Evolutionary conservation across 768 basidiomycete genomes (phyloP).

Genomic region (Candolleomyces efflorescens): DNA sequence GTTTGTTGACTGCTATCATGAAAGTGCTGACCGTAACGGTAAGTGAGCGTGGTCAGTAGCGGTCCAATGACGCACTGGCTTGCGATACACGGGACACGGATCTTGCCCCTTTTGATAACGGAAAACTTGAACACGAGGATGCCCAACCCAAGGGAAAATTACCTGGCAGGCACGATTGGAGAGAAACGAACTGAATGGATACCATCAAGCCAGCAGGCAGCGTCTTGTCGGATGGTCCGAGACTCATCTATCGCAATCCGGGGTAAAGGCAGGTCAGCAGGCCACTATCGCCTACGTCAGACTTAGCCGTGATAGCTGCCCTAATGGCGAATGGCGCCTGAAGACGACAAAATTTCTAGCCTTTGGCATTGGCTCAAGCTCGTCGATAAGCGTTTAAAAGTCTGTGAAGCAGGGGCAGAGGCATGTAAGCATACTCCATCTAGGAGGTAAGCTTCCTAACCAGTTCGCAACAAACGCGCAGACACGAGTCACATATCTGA

Average conservation of each 20-base stretch:
- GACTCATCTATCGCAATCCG: conserved; percentile 4
- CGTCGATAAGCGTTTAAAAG: background rate
- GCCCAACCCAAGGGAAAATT: background rate
- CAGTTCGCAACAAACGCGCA: background rate
- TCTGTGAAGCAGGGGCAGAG: background rate
- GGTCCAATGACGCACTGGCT: conserved; percentile 9
- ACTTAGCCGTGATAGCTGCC: background rate
- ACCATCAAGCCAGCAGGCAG: conserved; percentile 4
- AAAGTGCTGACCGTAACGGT: conserved; percentile 8
- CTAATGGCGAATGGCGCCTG: background rate
- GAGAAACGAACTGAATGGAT: conserved; percentile 2
- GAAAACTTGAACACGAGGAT: conserved; percentile 5
- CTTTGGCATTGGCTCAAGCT: background rate
- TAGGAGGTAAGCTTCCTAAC: background rate
- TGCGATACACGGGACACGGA: conserved; percentile 8
- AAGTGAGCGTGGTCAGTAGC: conserved; percentile 5
- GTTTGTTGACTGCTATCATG: conserved; percentile 4
- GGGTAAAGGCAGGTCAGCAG: conserved; percentile 1
- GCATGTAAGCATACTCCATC: background rate
- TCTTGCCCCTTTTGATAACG: conserved; percentile 9
- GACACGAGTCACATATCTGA: background rate
- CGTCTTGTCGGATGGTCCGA: conserved; percentile 6
- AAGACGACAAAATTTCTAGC: background rate
- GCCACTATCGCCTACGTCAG: background rate
- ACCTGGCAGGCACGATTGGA: conserved; percentile 6